Conservation (phyloP, 306 rosid species). For the Hippophae rhamnoides region DNA sequence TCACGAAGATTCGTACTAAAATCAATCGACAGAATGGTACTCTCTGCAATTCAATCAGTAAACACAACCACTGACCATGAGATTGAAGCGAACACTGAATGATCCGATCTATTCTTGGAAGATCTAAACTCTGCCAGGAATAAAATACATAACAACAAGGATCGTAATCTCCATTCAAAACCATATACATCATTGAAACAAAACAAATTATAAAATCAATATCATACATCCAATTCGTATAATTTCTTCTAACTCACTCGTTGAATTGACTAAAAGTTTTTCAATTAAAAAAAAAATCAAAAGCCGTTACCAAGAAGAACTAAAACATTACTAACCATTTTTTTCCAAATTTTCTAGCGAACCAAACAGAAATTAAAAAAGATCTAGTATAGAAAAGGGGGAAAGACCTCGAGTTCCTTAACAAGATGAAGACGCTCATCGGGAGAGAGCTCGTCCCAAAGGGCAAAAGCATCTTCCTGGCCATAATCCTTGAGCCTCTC, state of each 20-base stretch:
- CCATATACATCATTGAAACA: neutral
- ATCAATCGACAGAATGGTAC: neutral
- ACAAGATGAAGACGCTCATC: conserved; percentile 78
- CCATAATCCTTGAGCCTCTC: conserved; percentile 96
- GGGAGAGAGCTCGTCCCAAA: conserved; percentile 83
- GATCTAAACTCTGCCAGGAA: conserved; percentile 57
- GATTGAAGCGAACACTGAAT: conserved; percentile 84
- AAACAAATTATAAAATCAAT: no score
- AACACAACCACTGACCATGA: conserved; percentile 40
- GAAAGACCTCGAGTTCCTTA: conserved; percentile 63
- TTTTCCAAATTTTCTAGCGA: neutral
- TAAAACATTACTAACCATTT: no score
- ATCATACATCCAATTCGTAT: no score
- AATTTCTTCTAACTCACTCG: no score
- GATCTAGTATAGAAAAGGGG: neutral
- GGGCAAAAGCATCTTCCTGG: conserved; percentile 84
- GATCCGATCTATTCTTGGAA: conserved; percentile 82
- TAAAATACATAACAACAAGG: conserved; percentile 2
- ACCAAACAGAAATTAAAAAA: conserved; percentile 2
- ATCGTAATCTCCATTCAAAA: neutral
- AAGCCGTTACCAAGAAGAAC: no score
- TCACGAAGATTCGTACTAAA: neutral
- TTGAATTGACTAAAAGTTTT: no score
- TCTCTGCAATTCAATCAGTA: neutral
- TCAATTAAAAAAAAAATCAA: no score